These are phyloP conservation scores for Oenanthe javanica DNA, from an alignment of 140 eudicot species.

Conservation along the genomic window DNA sequence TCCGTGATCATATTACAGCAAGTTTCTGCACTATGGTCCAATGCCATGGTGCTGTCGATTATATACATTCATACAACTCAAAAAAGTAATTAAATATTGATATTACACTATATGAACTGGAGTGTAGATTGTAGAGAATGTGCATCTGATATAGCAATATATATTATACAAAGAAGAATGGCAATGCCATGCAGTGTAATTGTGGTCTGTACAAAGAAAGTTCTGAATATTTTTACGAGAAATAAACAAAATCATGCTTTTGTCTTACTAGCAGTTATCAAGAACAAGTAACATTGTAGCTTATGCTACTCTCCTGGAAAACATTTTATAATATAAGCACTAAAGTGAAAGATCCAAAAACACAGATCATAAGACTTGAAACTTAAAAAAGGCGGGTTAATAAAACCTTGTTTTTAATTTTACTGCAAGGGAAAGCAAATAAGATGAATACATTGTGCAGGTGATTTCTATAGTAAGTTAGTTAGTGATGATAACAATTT, in stretches of 20 bases:
- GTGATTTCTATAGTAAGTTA: not conserved
- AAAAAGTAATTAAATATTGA: not conserved
- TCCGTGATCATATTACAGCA: not conserved
- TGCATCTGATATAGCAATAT: not conserved
- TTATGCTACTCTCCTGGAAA: not conserved
- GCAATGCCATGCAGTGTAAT: not conserved
- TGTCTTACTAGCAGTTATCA: conserved; percentile 1
- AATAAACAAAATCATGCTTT: not conserved
- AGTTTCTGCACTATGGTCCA: not conserved
- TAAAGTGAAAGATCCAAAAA: not conserved
- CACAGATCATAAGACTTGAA: not conserved
- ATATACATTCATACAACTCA: not conserved
- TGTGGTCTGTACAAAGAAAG: not conserved
- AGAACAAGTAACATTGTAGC: not conserved
- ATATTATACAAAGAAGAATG: not conserved
- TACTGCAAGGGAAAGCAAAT: too few relatives aligned
- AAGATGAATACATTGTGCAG: not conserved
- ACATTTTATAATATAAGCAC: not conserved
- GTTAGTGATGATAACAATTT: not conserved
- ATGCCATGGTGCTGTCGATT: not conserved
- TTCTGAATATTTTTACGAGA: not conserved
- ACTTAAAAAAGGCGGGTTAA: not conserved
- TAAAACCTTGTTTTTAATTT: not conserved
- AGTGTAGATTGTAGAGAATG: not conserved
- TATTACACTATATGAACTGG: not conserved